These are phyloP conservation scores for Senecio squalidus DNA, from an alignment of 140 eudicot species.

Conservation along the genomic window DNA sequence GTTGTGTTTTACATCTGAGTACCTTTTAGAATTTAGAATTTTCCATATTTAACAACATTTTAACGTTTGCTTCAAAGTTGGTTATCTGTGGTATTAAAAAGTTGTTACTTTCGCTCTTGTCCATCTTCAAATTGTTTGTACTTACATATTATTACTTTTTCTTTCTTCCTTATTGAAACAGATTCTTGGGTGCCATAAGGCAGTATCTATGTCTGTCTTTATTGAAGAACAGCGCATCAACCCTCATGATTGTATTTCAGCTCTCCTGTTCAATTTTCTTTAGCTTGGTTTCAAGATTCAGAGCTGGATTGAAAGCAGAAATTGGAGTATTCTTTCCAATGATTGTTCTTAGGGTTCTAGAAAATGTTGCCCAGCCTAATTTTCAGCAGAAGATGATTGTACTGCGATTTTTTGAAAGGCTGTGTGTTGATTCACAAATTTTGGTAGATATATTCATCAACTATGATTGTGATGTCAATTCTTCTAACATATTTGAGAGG, in stretches of 20 bases:
- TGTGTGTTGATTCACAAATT: constrained; percentile 91
- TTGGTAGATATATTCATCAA: constrained; percentile 94
- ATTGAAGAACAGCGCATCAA: constrained; percentile 98
- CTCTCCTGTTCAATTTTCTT: constrained; percentile 98
- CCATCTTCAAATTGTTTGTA: constrained; percentile 15
- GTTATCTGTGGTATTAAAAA: constrained; percentile 1
- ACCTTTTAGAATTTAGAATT: too few species aligned
- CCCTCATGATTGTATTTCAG: constrained; percentile 94
- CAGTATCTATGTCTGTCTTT: constrained; percentile 92
- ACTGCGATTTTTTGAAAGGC: constrained; percentile 83
- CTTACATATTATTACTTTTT: constrained; percentile 4
- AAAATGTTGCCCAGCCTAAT: constrained; percentile 96
- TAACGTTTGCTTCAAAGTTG: not conserved
- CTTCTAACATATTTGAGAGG: constrained; percentile 99
- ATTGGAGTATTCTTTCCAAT: constrained; percentile 98
- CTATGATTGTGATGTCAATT: constrained; percentile 96
- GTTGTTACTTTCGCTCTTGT: not conserved
- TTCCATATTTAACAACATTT: not conserved
- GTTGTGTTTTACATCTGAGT: too few species aligned
- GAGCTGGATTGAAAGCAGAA: constrained; percentile 99
- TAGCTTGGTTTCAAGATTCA: constrained; percentile 94
- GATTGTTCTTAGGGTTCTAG: constrained; percentile 97
- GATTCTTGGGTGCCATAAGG: constrained; percentile 98
- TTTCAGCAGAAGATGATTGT: constrained; percentile 97
- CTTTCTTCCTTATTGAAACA: constrained; percentile 35